Evolutionary conservation across 306 rosid species (phyloP).

Genomic region (Medicago lupulina): DNA sequence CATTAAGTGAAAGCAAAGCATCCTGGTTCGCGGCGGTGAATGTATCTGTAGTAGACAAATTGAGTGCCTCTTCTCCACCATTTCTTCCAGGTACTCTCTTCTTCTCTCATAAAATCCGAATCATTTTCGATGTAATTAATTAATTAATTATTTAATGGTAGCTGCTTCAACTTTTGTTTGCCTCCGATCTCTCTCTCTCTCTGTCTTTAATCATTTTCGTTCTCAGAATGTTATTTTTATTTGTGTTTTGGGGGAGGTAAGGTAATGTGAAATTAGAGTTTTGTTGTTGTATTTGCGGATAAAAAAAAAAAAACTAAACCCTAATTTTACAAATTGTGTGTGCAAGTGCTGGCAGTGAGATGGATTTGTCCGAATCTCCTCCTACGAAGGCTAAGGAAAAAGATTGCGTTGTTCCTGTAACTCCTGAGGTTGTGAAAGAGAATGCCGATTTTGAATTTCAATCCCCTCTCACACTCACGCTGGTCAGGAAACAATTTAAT

Average conservation of each 20-base stretch:
- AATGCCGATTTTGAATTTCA: slow-evolving; percentile 56
- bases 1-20: not conserved
- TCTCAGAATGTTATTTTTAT: not conserved
- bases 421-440: slow-evolving; percentile 67
- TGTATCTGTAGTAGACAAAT: not conserved
- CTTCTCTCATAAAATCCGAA: not conserved
- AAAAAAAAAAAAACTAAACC: not conserved
- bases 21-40: not conserved
- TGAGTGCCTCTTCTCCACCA: not conserved
- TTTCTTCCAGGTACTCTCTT: not conserved
- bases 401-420: slow-evolving; percentile 59
- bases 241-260: not conserved
- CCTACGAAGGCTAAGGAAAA: not conserved
- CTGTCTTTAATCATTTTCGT: not conserved
- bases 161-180: not conserved
- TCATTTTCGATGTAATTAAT: not conserved
- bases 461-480: slow-evolving; percentile 56
- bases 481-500: slow-evolving; percentile 49
- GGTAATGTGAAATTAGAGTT: not conserved
- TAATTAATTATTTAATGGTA: not conserved
- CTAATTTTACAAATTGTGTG: not conserved
- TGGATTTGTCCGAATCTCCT: not conserved
- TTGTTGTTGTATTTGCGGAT: not conserved
- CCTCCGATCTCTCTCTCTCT: not conserved
- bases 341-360: not conserved